Conservation (phyloP, 2,329 filamentous ascomycete genomes). For the Hysterium pulicare region DNA sequence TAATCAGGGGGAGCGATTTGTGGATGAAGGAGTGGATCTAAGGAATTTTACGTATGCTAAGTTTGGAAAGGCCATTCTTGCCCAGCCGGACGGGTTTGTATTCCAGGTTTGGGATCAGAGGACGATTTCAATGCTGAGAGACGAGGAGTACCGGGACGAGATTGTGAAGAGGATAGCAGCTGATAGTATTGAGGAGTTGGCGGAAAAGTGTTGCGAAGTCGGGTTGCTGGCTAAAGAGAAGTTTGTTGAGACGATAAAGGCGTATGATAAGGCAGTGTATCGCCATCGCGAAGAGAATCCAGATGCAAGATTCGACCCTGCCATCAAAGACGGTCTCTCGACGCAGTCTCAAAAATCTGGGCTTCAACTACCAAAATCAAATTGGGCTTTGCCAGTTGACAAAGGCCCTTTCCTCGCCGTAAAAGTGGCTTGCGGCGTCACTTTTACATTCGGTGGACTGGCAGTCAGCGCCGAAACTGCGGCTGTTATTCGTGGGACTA, state of each 20-base stretch:
- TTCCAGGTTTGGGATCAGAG: conserved; percentile 64
- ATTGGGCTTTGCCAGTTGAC: conserved; percentile 62
- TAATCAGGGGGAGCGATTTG: conserved; percentile 56
- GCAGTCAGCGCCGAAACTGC: conserved; percentile 54
- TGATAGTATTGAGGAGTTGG: conserved; percentile 53
- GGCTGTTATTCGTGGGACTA: conserved; percentile 48
- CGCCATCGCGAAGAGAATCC: conserved; percentile 47
- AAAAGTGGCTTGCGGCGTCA: conserved; percentile 63
- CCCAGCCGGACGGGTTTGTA: conserved; percentile 55
- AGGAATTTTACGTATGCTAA: conserved; percentile 67
- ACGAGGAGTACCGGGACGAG: conserved; percentile 61
- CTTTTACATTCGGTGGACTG: conserved; percentile 66
- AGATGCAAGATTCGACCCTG: conserved; percentile 53
- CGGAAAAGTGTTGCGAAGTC: conserved; percentile 44
- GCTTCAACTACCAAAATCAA: conserved; percentile 57
- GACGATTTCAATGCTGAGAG: conserved; percentile 51
- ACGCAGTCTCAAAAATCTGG: conserved; percentile 50
- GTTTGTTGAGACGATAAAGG: conserved; percentile 52
- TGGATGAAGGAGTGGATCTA: conserved; percentile 64
- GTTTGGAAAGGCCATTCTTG: conserved; percentile 60
- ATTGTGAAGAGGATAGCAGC: conserved; percentile 54
- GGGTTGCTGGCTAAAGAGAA: conserved; percentile 47
- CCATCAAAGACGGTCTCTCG: conserved; percentile 59
- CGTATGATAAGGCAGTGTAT: conserved; percentile 58
- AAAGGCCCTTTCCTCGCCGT: conserved; percentile 60